Evolutionary conservation across 2,329 filamentous ascomycete genomes (phyloP), one percentile per base, ranked within the genome.

Genomic region (Pyricularia pennisetigena): DNA sequence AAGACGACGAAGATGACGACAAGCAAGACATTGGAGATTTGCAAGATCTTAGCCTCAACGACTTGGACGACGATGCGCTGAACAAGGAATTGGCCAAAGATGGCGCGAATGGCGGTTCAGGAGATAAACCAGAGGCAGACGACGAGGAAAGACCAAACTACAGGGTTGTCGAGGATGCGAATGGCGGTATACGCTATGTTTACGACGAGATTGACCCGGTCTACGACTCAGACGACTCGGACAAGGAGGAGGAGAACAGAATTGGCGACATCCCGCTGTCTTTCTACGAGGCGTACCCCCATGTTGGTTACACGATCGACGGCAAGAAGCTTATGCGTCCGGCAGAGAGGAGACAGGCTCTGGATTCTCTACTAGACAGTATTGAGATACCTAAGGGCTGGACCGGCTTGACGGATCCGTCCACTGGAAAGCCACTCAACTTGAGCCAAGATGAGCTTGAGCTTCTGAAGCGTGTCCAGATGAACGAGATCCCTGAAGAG

Each of bases 281-380:
- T 3, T 98, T 97, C 80, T 99, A 99, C 82, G 95, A 99, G 78
- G 91, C 92, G 49, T 99, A 97, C 77, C 95, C 95, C 66, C 95
- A 99, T 77, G 97, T 99, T 76, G 95, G 95, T 69, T 99, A 99
- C 80, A 92, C 97, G 74, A 98, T 99, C 81, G 97, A 99, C 78
- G 95, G 95, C 78, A 97, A 96, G 85, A 96, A 92, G 79, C 97
- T 99, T 71, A 92, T 97, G 89, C 90, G 95, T 67, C 95, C 95
- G 7, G 95, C 96, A 4, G 94, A 93, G 73, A 94, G 94, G 67
- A 67, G 41, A 30, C 91, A 97, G 77, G 95, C 95, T 49, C 82
- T 99, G 35, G 95, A 99, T 82, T 93, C 93, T 14, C 84, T 99
- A 62, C 84, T 99, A 10, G 94, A 99, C 74, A 97, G 92, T 79